Evolutionary conservation across 805 yeast species (phyloP).

Genomic region (Schizosaccharomyces cryophilus): DNA sequence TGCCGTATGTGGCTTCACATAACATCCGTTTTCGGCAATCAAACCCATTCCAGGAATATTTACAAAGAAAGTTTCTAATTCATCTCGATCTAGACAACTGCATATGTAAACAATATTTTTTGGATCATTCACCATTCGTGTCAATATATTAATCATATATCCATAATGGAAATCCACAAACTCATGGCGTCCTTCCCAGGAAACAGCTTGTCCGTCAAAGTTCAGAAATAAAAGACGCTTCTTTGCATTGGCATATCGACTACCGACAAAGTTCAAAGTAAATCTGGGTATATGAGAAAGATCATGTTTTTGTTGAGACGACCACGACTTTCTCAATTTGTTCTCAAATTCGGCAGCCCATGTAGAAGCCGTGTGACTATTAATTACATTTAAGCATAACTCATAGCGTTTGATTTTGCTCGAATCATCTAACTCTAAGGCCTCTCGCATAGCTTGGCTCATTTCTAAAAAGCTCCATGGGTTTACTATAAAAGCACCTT

Average conservation of each 20-base stretch:
- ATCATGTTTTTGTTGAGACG: slow-evolving; percentile 21
- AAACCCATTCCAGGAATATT: slow-evolving; percentile 50
- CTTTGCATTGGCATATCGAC: slow-evolving; percentile 14
- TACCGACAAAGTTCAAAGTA: slow-evolving; percentile 15
- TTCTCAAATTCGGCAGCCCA: slow-evolving; percentile 45
- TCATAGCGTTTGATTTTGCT: slow-evolving; percentile 43
- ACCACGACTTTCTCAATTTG: slow-evolving; percentile 30
- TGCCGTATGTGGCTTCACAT: slow-evolving; percentile 20
- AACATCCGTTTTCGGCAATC: slow-evolving; percentile 80
- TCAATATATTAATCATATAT: slow-evolving; percentile 30
- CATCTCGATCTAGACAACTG: slow-evolving; percentile 37
- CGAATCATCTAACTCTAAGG: slow-evolving; percentile 37
- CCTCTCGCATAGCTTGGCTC: slow-evolving; percentile 34
- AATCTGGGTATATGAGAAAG: slow-evolving; percentile 14
- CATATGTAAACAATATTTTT: slow-evolving; percentile 46
- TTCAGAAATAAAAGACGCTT: slow-evolving; percentile 28
- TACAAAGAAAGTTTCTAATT: slow-evolving; percentile 42
- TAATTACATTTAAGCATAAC: slow-evolving; percentile 30
- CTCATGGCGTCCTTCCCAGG: slow-evolving; percentile 5
- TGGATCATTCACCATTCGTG: slow-evolving; percentile 33
- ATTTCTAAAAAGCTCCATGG: slow-evolving; percentile 70
- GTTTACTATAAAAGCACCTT: slow-evolving; percentile 50
- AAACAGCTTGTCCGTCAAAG: slow-evolving; percentile 18
- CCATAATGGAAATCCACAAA: slow-evolving; percentile 17
- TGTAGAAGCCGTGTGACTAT: slow-evolving; percentile 39